These are phyloP conservation scores for Backusella tuberculispora DNA, from an alignment of 192 early-diverging fungal genomes.

Conservation along the genomic window DNA sequence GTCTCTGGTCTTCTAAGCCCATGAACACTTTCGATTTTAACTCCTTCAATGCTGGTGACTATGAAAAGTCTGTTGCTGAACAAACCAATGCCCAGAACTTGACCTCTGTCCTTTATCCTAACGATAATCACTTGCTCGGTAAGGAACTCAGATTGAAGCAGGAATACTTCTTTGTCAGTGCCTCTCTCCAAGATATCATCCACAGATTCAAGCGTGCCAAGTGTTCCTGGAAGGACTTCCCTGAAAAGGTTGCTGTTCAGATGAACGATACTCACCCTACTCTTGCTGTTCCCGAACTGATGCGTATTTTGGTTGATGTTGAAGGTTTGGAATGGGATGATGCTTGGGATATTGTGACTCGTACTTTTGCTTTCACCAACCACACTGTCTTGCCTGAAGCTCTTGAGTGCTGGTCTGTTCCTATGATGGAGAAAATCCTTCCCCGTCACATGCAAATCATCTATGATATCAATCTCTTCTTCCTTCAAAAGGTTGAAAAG, in stretches of 20 bases:
- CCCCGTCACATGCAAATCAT: constrained; percentile 99
- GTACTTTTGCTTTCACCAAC: constrained; percentile 97
- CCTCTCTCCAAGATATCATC: constrained; percentile 86
- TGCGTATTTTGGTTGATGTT: constrained; percentile 91
- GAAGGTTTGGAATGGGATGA: constrained; percentile 92
- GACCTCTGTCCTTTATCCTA: constrained; percentile 94
- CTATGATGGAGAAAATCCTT: constrained; percentile 89
- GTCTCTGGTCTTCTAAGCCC: constrained; percentile 96
- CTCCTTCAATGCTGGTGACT: constrained; percentile 90
- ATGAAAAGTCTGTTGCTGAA: constrained; percentile 88
- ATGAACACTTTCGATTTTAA: constrained; percentile 85
- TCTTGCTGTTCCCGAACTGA: constrained; percentile 90
- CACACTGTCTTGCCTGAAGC: constrained; percentile 99
- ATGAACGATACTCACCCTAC: constrained; percentile 99
- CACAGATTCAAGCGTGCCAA: constrained; percentile 92
- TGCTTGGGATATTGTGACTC: constrained; percentile 90
- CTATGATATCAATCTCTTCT: constrained; percentile 99
- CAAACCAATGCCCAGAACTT: constrained; percentile 94
- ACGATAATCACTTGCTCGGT: constrained; percentile 97
- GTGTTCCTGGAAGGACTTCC: constrained; percentile 86
- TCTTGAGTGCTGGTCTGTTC: constrained; percentile 97
- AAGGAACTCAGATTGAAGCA: constrained; percentile 97
- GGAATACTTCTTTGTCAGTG: constrained; percentile 96
- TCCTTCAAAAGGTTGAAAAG: constrained; percentile 92
- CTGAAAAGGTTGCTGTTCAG: constrained; percentile 94